Percentiles rank a stretch among this genome's conserved stretches.
Conservation (phyloP, 192 early-diverging fungal species). For the Geosiphon pyriformis region DNA sequence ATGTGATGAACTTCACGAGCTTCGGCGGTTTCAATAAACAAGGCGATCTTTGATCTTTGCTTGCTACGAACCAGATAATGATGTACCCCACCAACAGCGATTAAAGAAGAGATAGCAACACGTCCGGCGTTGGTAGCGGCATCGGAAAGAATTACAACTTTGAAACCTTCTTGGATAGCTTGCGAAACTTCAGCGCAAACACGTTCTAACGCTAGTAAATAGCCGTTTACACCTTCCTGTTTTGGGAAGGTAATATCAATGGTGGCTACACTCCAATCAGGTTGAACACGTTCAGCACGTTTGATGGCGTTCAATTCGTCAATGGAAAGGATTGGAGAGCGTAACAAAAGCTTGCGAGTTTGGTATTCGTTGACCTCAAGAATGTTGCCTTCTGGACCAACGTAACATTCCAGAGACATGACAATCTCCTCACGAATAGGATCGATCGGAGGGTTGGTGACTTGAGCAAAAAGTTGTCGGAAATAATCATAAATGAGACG, state of each 20-base stretch:
- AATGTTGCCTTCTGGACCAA: slow-evolving; percentile 92
- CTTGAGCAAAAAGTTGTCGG: slow-evolving; percentile 95
- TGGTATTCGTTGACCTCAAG: slow-evolving; percentile 79
- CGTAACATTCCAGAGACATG: slow-evolving; percentile 93
- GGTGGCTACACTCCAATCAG: slow-evolving; percentile 71
- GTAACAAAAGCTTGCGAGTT: slow-evolving; percentile 70
- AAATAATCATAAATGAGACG: slow-evolving; percentile 96
- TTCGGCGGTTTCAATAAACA: slow-evolving; percentile 89
- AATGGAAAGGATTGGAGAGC: slow-evolving; percentile 82
- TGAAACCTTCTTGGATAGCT: slow-evolving; percentile 75
- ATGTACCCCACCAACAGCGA: slow-evolving; percentile 88
- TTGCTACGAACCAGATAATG: slow-evolving; percentile 87
- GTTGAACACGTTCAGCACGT: slow-evolving; percentile 54
- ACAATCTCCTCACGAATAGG: slow-evolving; percentile 98
- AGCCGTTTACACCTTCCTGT: slow-evolving; percentile 71
- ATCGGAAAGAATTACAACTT: slow-evolving; percentile 84
- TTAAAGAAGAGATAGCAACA: slow-evolving; percentile 79
- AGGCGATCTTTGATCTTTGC: slow-evolving; percentile 81
- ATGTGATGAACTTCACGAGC: slow-evolving; percentile 94
- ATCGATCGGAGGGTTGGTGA: slow-evolving; percentile 98
- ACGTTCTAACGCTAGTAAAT: slow-evolving; percentile 75
- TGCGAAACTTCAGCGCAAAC: slow-evolving; percentile 77
- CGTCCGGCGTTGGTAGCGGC: slow-evolving; percentile 53
- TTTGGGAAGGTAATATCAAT: slow-evolving; percentile 87
- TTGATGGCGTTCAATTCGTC: slow-evolving; percentile 79